Conservation (phyloP, 768 basidiomycete species). For the Serendipita indica region DNA sequence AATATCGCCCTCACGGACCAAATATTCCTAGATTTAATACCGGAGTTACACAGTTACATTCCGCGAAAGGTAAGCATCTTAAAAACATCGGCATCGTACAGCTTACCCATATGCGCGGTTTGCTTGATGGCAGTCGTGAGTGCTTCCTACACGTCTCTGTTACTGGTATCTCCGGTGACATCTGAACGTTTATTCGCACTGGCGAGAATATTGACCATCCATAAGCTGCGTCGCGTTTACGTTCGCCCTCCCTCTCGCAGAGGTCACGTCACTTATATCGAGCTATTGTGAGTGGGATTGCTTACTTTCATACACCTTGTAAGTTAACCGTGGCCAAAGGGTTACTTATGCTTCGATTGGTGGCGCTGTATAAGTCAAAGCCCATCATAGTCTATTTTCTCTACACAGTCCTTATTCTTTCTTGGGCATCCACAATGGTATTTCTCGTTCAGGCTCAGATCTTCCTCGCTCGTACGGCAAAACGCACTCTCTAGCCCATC, state of each 20-base stretch:
- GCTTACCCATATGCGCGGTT: background rate
- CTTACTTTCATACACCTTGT: too few species aligned
- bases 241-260: background rate
- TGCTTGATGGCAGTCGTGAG: background rate
- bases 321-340: background rate
- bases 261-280: background rate
- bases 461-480: background rate
- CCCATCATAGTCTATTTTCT: background rate
- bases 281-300: slow-evolving; percentile 10
- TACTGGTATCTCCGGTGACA: background rate
- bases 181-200: too few species aligned
- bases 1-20: too few species aligned
- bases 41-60: background rate
- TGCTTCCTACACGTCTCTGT: background rate
- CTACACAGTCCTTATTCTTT: background rate
- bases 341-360: slow-evolving; percentile 5
- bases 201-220: background rate
- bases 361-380: slow-evolving; percentile 7
- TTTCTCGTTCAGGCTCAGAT: background rate
- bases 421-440: background rate
- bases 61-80: background rate
- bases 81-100: background rate
- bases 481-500: background rate
- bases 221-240: background rate
- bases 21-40: background rate